phyloP scores from a whole-genome alignment of 768 basidiomycete species.

The Peribolospora kevripleyi region DNA sequence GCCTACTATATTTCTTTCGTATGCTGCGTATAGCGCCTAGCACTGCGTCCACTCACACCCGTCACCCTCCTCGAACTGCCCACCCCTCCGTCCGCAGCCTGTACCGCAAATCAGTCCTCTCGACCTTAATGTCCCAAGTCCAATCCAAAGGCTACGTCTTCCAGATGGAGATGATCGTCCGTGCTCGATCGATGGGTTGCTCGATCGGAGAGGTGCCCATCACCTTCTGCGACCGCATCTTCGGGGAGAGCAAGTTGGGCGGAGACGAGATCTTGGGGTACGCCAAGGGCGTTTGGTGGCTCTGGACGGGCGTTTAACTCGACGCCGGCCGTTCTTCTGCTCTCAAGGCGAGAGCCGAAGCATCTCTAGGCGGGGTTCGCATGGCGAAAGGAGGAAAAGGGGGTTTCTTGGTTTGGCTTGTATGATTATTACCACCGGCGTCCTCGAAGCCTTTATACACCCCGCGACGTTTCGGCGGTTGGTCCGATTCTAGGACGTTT shows the following conservation, averaged over 20 bases:
- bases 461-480: no score
- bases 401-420: no score
- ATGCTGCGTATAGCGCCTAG: not conserved
- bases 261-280: constrained; percentile 72
- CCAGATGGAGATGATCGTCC: constrained; percentile 97
- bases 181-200: constrained; percentile 60
- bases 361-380: no score
- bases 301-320: constrained; percentile 44
- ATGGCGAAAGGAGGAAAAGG: no score
- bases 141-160: constrained; percentile 81
- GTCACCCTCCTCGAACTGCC: not conserved
- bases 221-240: constrained; percentile 81
- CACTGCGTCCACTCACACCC: not conserved
- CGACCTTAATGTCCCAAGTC: constrained; percentile 59
- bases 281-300: constrained; percentile 54
- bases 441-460: no score
- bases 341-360: no score
- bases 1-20: not conserved
- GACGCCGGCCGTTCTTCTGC: no score
- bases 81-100: constrained; percentile 25
- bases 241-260: constrained; percentile 76
- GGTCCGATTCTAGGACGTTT: no score
- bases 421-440: no score
- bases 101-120: constrained; percentile 50
- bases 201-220: constrained; percentile 76